Evolutionary conservation across 1,139 yeast species (phyloP).

Genomic region (Yamadazyma friedrichii): DNA sequence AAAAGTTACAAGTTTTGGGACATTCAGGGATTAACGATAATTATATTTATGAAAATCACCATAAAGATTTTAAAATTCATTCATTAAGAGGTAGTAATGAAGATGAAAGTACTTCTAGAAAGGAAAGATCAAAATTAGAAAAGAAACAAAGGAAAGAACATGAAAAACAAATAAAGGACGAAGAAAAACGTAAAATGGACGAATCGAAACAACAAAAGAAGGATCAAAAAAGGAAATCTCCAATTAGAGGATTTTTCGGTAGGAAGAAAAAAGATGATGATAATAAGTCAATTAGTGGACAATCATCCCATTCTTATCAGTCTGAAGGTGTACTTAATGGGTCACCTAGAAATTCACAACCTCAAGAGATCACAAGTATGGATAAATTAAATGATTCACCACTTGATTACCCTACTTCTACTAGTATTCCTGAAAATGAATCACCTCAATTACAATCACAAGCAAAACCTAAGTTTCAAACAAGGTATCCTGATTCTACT

Average conservation of each 20-base stretch:
- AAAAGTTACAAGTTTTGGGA: conserved; percentile 16
- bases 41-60: conserved; percentile 39
- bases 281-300: conserved; percentile 3
- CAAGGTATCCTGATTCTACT: neutral
- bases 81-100: conserved; percentile 30
- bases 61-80: conserved; percentile 35
- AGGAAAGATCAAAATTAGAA: conserved; percentile 37
- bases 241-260: conserved; percentile 15
- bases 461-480: too few species aligned
- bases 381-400: conserved; percentile 9
- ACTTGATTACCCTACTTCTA: neutral
- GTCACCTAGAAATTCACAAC: conserved; percentile 1
- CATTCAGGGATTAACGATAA: conserved; percentile 28
- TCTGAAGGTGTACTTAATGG: conserved; percentile 3
- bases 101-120: conserved; percentile 19
- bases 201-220: conserved; percentile 15
- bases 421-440: too few species aligned
- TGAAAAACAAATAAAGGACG: conserved; percentile 18
- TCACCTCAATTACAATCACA: too few species aligned
- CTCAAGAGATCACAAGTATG: conserved; percentile 8
- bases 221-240: conserved; percentile 11
- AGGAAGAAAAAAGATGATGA: conserved; percentile 13
- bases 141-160: conserved; percentile 20
- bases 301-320: neutral
- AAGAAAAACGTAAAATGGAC: conserved; percentile 15